phyloP scores from a whole-genome alignment of 2,329 filamentous ascomycete genomes.

The Cladophialophora exuberans region DNA sequence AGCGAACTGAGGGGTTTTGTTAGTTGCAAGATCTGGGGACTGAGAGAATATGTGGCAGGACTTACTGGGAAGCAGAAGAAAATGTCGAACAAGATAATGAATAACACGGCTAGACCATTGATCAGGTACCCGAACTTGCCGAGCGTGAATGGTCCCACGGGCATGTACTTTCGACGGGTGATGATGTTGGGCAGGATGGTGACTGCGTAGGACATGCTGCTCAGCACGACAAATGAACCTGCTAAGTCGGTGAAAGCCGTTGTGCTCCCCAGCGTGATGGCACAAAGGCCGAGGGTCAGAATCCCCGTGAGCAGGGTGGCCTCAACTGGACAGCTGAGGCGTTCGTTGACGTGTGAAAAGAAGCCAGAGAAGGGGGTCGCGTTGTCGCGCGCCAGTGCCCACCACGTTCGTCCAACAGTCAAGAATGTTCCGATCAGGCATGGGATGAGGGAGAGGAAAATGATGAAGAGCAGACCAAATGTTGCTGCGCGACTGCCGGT shows the following conservation, averaged over 20 bases:
- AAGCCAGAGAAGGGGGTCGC: conserved; percentile 58
- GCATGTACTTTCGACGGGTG: conserved; percentile 55
- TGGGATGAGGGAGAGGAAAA: conserved; percentile 57
- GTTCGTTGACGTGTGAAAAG: conserved; percentile 52
- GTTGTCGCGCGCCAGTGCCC: conserved; percentile 56
- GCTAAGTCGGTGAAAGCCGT: conserved; percentile 60
- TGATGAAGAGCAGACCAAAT: conserved; percentile 56
- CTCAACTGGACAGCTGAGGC: conserved; percentile 57
- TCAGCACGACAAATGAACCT: conserved; percentile 62
- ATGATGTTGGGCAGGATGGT: conserved; percentile 58
- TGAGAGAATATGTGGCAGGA: not conserved
- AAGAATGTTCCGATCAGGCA: conserved; percentile 61
- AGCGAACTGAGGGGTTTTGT: conserved; percentile 36
- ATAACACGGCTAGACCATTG: conserved; percentile 50
- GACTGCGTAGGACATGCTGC: conserved; percentile 57
- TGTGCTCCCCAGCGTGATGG: conserved; percentile 48
- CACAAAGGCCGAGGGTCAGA: conserved; percentile 56
- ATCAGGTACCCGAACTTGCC: conserved; percentile 51
- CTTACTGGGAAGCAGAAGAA: conserved; percentile 62
- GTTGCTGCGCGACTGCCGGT: conserved; percentile 55
- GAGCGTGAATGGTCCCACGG: conserved; percentile 57
- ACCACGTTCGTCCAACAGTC: conserved; percentile 51
- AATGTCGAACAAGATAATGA: conserved; percentile 59
- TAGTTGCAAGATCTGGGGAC: not conserved
- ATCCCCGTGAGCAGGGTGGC: conserved; percentile 57